phyloP scores from a whole-genome alignment of 768 basidiomycete species.

The Termitomyces sp. region DNA sequence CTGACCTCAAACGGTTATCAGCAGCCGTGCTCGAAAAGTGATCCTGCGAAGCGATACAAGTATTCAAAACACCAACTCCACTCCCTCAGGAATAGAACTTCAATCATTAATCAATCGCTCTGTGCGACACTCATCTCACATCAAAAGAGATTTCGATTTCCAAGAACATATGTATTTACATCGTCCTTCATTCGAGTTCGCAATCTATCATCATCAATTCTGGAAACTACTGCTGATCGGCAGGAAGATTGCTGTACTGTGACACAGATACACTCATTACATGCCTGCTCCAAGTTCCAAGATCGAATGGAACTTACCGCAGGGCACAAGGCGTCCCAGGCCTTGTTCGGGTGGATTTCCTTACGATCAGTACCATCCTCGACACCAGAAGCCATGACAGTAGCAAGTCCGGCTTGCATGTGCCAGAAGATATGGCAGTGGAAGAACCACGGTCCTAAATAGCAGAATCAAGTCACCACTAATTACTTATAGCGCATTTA shows the following conservation, averaged over 20 bases:
- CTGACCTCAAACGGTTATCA: too few species aligned
- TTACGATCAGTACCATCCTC: slow-evolving; percentile 5
- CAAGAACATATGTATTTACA: neutral
- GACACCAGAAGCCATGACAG: slow-evolving; percentile 14
- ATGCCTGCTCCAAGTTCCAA: neutral
- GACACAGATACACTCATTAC: neutral
- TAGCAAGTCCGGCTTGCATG: slow-evolving; percentile 17
- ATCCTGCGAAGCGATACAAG: too few species aligned
- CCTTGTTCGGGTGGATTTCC: slow-evolving; percentile 9
- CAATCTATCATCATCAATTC: neutral
- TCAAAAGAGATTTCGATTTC: neutral
- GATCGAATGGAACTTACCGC: neutral
- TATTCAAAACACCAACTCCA: too few species aligned
- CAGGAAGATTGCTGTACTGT: slow-evolving; percentile 3
- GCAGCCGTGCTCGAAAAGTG: too few species aligned
- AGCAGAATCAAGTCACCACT: neutral
- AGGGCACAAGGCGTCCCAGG: slow-evolving; percentile 17
- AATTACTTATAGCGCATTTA: too few species aligned
- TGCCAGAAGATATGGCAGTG: slow-evolving; percentile 26
- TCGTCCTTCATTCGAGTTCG: neutral
- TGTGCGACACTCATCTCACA: too few species aligned
- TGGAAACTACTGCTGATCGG: slow-evolving; percentile 1
- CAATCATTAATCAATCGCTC: too few species aligned
- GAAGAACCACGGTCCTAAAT: slow-evolving; percentile 26
- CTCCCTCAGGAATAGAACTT: too few species aligned